These are phyloP conservation scores for Polymyxa betae DNA, from an alignment of 208 protist species.

Conservation along the genomic window DNA sequence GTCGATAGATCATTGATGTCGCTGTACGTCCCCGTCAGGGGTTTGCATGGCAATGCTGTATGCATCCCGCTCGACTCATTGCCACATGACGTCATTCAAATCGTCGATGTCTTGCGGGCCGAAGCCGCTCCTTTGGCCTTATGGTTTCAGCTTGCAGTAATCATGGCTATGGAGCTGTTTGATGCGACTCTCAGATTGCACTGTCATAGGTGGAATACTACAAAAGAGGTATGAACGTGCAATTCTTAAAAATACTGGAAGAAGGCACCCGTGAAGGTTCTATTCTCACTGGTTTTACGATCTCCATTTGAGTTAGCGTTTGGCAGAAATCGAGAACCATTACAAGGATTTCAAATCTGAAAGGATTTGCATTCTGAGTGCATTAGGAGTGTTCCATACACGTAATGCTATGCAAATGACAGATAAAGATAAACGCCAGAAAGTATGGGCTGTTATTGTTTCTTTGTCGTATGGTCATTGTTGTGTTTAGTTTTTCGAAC, in stretches of 20 bases:
- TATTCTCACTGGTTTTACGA: not conserved
- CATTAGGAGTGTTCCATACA: constrained; percentile 24
- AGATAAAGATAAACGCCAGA: not conserved
- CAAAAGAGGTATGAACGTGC: not conserved
- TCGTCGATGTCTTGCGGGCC: constrained; percentile 37
- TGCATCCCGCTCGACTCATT: constrained; percentile 5
- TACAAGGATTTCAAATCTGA: constrained; percentile 35
- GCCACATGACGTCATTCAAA: constrained; percentile 3
- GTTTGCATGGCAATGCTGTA: not conserved
- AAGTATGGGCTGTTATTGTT: not conserved
- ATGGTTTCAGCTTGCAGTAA: constrained; percentile 6
- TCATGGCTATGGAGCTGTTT: not conserved
- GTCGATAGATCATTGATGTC: not conserved
- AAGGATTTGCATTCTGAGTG: constrained; percentile 38
- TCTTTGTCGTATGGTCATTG: not conserved
- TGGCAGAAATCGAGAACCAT: constrained; percentile 31
- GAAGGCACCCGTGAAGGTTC: constrained; percentile 10
- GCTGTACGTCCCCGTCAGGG: constrained; percentile 5
- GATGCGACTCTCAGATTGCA: not conserved
- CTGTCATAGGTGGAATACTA: constrained; percentile 44
- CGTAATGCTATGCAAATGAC: not conserved
- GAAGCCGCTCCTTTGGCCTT: constrained; percentile 43
- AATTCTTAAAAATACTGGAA: constrained; percentile 5
- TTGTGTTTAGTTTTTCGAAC: not conserved
- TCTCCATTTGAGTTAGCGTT: not conserved